Evolutionary conservation across 2,329 filamentous ascomycete species (phyloP), one percentile per base, ranked within the genome.

Genomic region (Colletotrichum sansevieriae): DNA sequence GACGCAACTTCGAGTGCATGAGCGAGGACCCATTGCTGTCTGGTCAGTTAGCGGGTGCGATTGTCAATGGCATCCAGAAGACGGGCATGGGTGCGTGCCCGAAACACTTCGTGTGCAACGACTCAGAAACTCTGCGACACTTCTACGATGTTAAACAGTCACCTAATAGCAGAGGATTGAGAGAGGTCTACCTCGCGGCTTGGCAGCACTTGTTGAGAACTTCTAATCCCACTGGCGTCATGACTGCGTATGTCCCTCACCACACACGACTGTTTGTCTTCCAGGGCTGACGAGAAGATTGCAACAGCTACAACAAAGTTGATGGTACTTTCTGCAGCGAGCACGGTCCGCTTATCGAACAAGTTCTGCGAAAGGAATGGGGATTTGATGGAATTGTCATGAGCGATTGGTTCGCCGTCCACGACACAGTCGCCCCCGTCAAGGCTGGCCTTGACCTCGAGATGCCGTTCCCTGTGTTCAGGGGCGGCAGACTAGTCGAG

Each of bases 11-110:
- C 63, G 82, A 84, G 71, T 80, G 78, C 58, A 76, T 82, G 52
- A 79, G 77, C 29, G 79, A 83, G 68, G 82, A 84, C 65, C 81
- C 82, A n/a, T 73, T 83, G 15, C 73, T 83, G 2, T 77, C 81
- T 37, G 82, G 82, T 13, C 73, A 80, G 35, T 74, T 81, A 43
- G 81, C 81, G 15, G 80, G 78, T 18, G 75, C 78, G 54, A 77
- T 81, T 47, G 77, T 82, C 44, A 78, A 77, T 57, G 80, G 78
- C n/a, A 76, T 81, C n/a, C 78, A 81, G 62, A 75, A 74, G 5
- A 75, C 73, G 18, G 78, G 78, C 15, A 75, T 81, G 33, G 75
- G 75, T 12, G 77, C 80, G 12, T 78, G 76, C 1, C 77, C 80
- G 43, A 82, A 82, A 72, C 80, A 82, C 69, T 81, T 81, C 70